A percentile compares a stretch with the other conserved stretches of the same genome.
Evolutionary conservation across 2,329 filamentous ascomycete species (phyloP).

Genomic region (Cryphonectria nitschkei): DNA sequence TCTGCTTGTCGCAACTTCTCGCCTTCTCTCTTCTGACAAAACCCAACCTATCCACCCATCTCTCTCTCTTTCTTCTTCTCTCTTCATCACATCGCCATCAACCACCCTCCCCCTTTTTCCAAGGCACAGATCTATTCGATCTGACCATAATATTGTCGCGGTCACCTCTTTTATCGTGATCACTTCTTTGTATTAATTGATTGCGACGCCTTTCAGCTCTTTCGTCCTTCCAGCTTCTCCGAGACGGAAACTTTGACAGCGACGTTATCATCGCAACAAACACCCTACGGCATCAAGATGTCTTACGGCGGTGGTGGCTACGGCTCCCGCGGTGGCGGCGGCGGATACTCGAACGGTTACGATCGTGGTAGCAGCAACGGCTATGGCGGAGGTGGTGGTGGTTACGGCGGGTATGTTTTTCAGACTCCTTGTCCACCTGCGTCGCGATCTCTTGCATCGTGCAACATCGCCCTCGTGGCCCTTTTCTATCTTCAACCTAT

Average conservation of each 20-base stretch:
- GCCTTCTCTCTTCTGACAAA: constrained; percentile 9
- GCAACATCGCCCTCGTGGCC: neutral
- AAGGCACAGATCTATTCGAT: constrained; percentile 28
- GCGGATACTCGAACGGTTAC: constrained; percentile 52
- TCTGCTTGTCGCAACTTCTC: constrained; percentile 23
- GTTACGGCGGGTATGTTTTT: constrained; percentile 39
- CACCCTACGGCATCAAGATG: constrained; percentile 41
- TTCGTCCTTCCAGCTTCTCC: constrained; percentile 21
- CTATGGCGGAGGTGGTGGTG: constrained; percentile 48
- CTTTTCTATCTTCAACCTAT: neutral
- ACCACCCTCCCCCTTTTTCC: constrained; percentile 28
- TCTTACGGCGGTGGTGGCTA: constrained; percentile 50
- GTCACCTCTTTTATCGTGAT: constrained; percentile 13
- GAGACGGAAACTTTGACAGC: constrained; percentile 5
- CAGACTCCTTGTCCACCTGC: constrained; percentile 30
- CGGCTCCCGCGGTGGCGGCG: constrained; percentile 46
- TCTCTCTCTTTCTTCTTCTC: constrained; percentile 28
- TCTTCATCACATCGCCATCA: constrained; percentile 26
- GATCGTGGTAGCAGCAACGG: constrained; percentile 51
- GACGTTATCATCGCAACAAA: constrained; percentile 14
- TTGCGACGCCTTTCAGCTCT: constrained; percentile 15
- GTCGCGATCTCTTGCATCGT: neutral
- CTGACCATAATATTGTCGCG: constrained; percentile 10
- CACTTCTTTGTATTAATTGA: constrained; percentile 25
- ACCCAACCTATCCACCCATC: neutral